Base-by-base conservation (phyloP, 1,284 basidiomycete species). In the Sporisorium scitamineum region DNA sequence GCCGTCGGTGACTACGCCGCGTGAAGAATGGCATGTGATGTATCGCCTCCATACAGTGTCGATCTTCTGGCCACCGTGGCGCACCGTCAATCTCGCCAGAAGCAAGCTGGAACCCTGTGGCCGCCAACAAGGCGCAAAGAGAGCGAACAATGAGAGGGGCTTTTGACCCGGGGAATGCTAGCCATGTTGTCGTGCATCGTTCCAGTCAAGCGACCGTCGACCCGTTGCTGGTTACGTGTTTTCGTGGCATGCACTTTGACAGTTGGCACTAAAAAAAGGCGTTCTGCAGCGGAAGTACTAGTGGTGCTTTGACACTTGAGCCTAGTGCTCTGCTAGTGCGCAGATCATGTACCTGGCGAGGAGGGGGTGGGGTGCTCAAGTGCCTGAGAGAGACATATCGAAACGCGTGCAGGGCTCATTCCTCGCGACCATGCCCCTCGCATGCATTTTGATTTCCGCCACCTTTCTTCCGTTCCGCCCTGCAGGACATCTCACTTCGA, bases 11-110 rank as follows among this genome's bases (percentile, higher is more conserved):
- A 44, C 20, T 10, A 27, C 44, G 13, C 44, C 24, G 44, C 24
- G 51, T 8, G 32, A 31, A 48, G 65, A 61, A 57, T 13, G 65
- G 54, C 54, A 68, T 68, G 65, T 58, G 65, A 68, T 39, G 54
- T 67, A 39, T 26, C 48, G 32, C 54, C 32, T 37, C 45, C 32
- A 22, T 60, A 47, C 53, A 54, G 26, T 45, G 42, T 51, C 61
- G 18, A n/a, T 20, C 5, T 20, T 45, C 8, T 37, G 11, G 37
- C 48, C 29, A 18, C 29, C 13, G 26, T 34, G 41, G 51, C 42
- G n/a, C 32, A 7, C 13, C 26, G 61, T 51, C 39, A 31, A 42
- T 62, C 45, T 55, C 31, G 47, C 41, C 22, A 51, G 26, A 26
- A 29, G 60, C 34, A 9, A 34, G 22, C 32, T 44, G 37, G 45